Conservation (phyloP, 371 early-diverging fungal genomes). For the Mortierella sp. region DNA sequence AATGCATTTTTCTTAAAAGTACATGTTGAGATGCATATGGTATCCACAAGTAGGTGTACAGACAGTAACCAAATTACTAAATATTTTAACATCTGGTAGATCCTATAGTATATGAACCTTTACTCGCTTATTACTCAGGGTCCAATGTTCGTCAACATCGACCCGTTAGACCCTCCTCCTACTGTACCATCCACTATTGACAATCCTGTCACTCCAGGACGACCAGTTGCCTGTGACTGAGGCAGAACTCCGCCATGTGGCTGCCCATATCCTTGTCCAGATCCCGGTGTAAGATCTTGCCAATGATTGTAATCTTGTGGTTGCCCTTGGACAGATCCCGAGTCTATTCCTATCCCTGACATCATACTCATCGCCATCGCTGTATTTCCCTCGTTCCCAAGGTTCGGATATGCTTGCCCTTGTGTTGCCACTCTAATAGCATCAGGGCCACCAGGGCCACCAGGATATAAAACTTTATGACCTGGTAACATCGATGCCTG, state of each 20-base stretch:
- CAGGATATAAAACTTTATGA: background rate
- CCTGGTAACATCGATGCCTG: constrained; percentile 1
- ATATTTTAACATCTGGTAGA: background rate
- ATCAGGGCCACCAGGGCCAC: background rate
- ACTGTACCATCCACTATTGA: background rate
- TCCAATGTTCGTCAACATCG: background rate
- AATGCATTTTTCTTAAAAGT: background rate
- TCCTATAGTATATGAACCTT: background rate
- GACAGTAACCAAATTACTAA: background rate
- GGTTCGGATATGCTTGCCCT: background rate
- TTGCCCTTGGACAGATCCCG: background rate
- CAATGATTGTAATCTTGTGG: background rate
- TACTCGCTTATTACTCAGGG: background rate
- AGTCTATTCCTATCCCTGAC: background rate
- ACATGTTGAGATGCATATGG: background rate
- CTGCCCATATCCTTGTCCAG: background rate
- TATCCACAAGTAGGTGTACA: background rate
- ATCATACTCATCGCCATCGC: background rate
- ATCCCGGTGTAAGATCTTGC: background rate
- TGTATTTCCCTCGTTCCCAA: background rate
- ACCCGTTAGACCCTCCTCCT: background rate
- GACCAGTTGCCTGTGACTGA: background rate
- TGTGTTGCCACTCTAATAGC: background rate
- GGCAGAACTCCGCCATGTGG: background rate
- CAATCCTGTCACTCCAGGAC: background rate